Evolutionary conservation across 2,329 filamentous ascomycete species (phyloP).

Genomic region (Scedosporium apiospermum): DNA sequence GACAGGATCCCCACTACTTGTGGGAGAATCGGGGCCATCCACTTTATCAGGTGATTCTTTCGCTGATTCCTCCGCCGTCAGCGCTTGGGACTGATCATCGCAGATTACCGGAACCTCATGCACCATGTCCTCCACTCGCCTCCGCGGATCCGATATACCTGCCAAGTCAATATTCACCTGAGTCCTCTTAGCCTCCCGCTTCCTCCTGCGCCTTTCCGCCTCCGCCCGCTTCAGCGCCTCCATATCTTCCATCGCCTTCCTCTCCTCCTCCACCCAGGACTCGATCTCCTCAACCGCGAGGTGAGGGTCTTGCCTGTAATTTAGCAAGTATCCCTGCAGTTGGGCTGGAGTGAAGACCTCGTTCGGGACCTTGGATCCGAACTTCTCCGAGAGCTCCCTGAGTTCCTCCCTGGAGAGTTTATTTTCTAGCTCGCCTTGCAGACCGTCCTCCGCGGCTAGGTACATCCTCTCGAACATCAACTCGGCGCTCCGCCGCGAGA

Average conservation of each 20-base stretch:
- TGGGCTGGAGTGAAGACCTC: constrained; percentile 47
- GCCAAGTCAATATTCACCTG: too few relatives aligned
- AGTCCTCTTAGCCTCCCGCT: background rate
- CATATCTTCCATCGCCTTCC: constrained; percentile 47
- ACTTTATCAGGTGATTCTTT: too few relatives aligned
- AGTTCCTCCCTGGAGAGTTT: constrained; percentile 23
- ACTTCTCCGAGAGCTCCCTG: constrained; percentile 32
- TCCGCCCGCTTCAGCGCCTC: background rate
- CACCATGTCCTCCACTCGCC: too few relatives aligned
- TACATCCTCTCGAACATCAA: constrained; percentile 56
- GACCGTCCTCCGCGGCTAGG: constrained; percentile 24
- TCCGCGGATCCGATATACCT: too few relatives aligned
- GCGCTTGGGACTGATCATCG: too few relatives aligned
- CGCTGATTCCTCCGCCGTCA: too few relatives aligned
- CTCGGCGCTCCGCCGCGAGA: constrained; percentile 41
- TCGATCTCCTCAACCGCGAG: background rate
- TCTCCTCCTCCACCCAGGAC: constrained; percentile 38
- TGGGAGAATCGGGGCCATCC: too few relatives aligned
- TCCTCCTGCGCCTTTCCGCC: background rate
- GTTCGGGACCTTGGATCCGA: constrained; percentile 41
- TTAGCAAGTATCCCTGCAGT: constrained; percentile 38
- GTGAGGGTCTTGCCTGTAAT: constrained; percentile 41
- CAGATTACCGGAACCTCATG: too few relatives aligned
- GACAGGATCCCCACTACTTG: too few relatives aligned
- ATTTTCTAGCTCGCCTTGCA: constrained; percentile 5